Evolutionary conservation across 225 moss, liverwort and hornwort genomes (phyloP).

Genomic region (Sphagnum tenellum): DNA sequence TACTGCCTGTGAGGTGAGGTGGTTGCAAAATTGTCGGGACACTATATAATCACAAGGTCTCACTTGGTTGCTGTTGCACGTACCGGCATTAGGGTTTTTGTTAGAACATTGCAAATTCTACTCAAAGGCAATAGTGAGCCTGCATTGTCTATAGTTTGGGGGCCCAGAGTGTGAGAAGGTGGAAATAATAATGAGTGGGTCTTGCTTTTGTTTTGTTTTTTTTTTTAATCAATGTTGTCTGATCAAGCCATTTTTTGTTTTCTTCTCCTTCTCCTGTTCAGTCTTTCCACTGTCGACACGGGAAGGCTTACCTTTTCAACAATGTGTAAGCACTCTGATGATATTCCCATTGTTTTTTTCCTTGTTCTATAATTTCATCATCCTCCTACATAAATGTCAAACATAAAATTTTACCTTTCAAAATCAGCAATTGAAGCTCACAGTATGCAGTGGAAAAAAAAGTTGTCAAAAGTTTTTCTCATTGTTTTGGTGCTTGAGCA

Average conservation of each 20-base stretch:
- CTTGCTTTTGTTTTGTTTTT: not conserved
- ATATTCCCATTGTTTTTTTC: not conserved
- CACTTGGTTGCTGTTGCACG: too few species aligned
- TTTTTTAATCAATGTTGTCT: not conserved
- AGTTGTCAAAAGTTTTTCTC: too few species aligned
- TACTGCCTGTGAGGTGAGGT: too few species aligned
- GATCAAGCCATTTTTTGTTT: constrained; percentile 3
- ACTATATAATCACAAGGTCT: too few species aligned
- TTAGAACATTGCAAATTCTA: too few species aligned
- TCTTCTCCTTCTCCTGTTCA: constrained; percentile 13
- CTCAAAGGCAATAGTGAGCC: too few species aligned
- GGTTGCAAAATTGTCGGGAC: too few species aligned
- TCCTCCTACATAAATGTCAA: not conserved
- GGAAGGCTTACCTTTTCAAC: constrained; percentile 96
- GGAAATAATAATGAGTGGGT: not conserved
- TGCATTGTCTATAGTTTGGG: not conserved
- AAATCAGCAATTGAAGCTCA: too few species aligned
- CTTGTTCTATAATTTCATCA: not conserved
- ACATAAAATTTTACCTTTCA: not conserved
- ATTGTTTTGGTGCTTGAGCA: not conserved
- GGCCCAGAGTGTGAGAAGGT: not conserved
- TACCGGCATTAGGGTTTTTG: too few species aligned
- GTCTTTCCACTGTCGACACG: constrained; percentile 87
- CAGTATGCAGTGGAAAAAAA: too few species aligned
- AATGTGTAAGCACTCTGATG: constrained; percentile 54